Conservation (phyloP, 495 filamentous ascomycete genomes). For the Penicillium bialowiezense region DNA sequence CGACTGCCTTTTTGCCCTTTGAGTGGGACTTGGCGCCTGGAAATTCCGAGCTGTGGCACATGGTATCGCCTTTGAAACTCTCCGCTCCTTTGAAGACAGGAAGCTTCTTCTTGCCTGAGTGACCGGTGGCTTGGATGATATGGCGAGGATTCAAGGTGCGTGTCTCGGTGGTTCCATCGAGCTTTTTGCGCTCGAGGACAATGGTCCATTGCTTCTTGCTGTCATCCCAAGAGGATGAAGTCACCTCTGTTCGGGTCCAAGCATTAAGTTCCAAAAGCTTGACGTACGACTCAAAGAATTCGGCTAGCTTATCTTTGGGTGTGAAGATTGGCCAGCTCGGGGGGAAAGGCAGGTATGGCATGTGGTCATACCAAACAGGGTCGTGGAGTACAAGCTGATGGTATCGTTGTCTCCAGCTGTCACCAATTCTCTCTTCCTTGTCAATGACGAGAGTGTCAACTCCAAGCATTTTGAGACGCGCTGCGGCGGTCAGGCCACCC, state of each 20-base stretch:
- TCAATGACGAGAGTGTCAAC: constrained; percentile 66
- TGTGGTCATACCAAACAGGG: constrained; percentile 72
- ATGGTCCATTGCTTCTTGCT: constrained; percentile 58
- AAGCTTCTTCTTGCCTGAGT: constrained; percentile 65
- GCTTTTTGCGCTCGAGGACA: constrained; percentile 47
- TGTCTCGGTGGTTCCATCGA: constrained; percentile 47
- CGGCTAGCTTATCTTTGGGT: constrained; percentile 77
- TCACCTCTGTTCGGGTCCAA: constrained; percentile 60
- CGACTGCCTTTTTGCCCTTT: constrained; percentile 63
- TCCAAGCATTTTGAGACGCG: constrained; percentile 69
- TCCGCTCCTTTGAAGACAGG: constrained; percentile 62
- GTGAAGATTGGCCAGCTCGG: constrained; percentile 64
- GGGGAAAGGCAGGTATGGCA: constrained; percentile 72
- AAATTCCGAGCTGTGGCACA: constrained; percentile 73
- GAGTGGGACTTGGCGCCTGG: constrained; percentile 49
- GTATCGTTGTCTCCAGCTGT: constrained; percentile 73
- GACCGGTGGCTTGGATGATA: constrained; percentile 69
- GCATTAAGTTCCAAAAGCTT: constrained; percentile 73
- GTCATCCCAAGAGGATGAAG: constrained; percentile 52
- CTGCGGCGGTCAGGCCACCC: constrained; percentile 58
- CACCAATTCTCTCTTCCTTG: constrained; percentile 61
- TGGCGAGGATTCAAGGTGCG: constrained; percentile 64
- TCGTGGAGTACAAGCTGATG: constrained; percentile 68
- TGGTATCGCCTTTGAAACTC: constrained; percentile 46
- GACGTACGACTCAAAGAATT: constrained; percentile 75